Percentiles rank a stretch among this genome's conserved stretches.
Evolutionary conservation across 31 red algal species (phyloP).

Genomic region (Odonthalia washingtoniensis): DNA sequence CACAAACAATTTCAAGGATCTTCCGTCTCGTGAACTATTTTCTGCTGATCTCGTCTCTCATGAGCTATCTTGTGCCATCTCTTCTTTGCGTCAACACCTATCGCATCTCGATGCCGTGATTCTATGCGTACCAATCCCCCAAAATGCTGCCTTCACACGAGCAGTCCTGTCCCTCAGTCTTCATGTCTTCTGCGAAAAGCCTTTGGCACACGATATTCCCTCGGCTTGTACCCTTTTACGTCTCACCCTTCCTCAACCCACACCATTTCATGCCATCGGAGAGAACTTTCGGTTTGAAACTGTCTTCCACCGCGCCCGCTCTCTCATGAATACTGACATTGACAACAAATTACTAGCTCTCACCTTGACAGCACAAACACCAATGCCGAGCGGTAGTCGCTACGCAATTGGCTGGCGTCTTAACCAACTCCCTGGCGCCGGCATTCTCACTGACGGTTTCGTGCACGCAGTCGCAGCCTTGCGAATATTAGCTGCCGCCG

Average conservation of each 20-base stretch:
- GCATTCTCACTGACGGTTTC: conserved; percentile 32
- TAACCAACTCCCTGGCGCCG: background rate
- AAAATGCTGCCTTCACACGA: conserved; percentile 3
- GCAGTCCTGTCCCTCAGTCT: conserved; percentile 14
- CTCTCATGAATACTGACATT: background rate
- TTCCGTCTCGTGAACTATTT: no score
- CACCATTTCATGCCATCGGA: conserved; percentile 11
- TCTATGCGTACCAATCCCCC: conserved; percentile 47
- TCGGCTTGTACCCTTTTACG: background rate
- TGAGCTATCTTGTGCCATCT: conserved; percentile 21
- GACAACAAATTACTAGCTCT: background rate
- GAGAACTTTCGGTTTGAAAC: conserved; percentile 52
- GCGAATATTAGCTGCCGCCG: conserved; percentile 27
- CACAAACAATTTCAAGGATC: background rate
- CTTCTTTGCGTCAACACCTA: conserved; percentile 17
- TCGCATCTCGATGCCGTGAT: conserved; percentile 42
- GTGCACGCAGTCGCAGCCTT: conserved; percentile 50
- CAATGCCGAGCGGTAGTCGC: conserved; percentile 31
- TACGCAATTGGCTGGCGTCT: conserved; percentile 37
- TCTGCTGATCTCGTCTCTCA: no score
- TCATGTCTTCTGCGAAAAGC: conserved; percentile 53
- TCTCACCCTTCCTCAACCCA: background rate
- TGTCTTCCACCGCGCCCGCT: background rate
- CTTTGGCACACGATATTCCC: conserved; percentile 34
- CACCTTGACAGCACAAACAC: conserved; percentile 26